phyloP scores from a whole-genome alignment of 2,329 filamentous ascomycete genomes.

The Remersonia thermophila region DNA sequence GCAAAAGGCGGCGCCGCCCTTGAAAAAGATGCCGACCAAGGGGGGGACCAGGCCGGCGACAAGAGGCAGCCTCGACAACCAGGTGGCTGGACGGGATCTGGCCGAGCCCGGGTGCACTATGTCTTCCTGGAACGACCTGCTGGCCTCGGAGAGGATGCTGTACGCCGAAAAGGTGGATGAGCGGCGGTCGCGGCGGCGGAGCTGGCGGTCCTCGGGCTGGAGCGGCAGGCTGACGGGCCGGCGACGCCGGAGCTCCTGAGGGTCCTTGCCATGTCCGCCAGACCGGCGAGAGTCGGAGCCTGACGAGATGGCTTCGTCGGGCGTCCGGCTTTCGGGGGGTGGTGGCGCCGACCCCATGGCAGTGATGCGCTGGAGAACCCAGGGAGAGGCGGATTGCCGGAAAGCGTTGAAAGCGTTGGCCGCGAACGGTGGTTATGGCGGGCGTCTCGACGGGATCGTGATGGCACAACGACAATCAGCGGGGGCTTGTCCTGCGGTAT shows the following conservation, averaged over 20 bases:
- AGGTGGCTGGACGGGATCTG: slow-evolving; percentile 42
- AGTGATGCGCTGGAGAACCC: no score
- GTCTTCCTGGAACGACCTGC: slow-evolving; percentile 52
- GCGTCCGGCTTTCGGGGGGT: background rate
- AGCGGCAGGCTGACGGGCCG: slow-evolving; percentile 4
- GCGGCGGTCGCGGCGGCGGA: slow-evolving; percentile 38
- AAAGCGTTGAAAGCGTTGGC: no score
- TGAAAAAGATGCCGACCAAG: slow-evolving; percentile 71
- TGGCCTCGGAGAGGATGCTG: slow-evolving; percentile 52
- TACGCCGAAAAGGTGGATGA: slow-evolving; percentile 71
- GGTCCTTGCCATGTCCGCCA: background rate
- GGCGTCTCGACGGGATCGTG: no score
- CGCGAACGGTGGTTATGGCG: no score
- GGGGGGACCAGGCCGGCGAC: slow-evolving; percentile 77
- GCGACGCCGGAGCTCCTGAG: background rate
- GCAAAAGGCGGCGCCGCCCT: slow-evolving; percentile 69
- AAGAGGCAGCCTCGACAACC: slow-evolving; percentile 71
- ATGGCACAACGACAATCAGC: no score
- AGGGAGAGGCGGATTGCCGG: no score
- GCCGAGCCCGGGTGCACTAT: slow-evolving; percentile 45
- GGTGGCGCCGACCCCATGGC: no score
- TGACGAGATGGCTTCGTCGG: no score
- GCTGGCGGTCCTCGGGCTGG: slow-evolving; percentile 11
- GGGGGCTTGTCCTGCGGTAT: no score
- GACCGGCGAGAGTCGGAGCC: no score